A percentile compares a stretch with the other conserved stretches of the same genome.
phyloP scores from a whole-genome alignment of 1,139 yeast genomes.

The Nadsonia starkeyi-henricii region DNA sequence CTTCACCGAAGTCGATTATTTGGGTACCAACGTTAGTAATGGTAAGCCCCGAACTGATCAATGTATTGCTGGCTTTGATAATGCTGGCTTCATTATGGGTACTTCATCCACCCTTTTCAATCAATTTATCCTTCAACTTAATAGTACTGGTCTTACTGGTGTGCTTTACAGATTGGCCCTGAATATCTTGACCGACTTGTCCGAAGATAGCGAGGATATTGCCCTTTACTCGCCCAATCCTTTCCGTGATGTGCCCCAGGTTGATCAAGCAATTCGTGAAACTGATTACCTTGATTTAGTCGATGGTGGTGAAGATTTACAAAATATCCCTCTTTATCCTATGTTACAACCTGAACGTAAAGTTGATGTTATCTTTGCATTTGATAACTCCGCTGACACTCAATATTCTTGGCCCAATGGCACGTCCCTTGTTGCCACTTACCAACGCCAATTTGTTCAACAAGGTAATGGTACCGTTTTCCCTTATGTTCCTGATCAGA shows the following conservation, averaged over 20 bases:
- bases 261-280: constrained; percentile 14
- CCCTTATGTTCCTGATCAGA: constrained; percentile 75
- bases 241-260: constrained; percentile 27
- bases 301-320: constrained; percentile 85
- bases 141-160: constrained; percentile 37
- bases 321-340: constrained; percentile 69
- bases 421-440: constrained; percentile 45
- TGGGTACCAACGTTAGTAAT: constrained; percentile 52
- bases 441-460: constrained; percentile 32
- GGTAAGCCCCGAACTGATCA: constrained; percentile 28
- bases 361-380: constrained; percentile 71
- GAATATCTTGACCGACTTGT: constrained; percentile 17
- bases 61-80: constrained; percentile 61
- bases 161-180: constrained; percentile 31
- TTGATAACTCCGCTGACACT: constrained; percentile 79
- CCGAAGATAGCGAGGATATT: constrained; percentile 37
- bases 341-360: constrained; percentile 54
- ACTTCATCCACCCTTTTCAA: constrained; percentile 72
- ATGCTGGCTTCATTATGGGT: constrained; percentile 64
- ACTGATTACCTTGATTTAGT: constrained; percentile 43
- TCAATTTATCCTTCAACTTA: constrained; percentile 47
- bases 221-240: constrained; percentile 72
- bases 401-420: constrained; percentile 47
- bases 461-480: constrained; percentile 30
- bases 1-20: constrained; percentile 57